Evolutionary conservation across 495 filamentous ascomycete genomes (phyloP).

Genomic region (Podospora sp.): DNA sequence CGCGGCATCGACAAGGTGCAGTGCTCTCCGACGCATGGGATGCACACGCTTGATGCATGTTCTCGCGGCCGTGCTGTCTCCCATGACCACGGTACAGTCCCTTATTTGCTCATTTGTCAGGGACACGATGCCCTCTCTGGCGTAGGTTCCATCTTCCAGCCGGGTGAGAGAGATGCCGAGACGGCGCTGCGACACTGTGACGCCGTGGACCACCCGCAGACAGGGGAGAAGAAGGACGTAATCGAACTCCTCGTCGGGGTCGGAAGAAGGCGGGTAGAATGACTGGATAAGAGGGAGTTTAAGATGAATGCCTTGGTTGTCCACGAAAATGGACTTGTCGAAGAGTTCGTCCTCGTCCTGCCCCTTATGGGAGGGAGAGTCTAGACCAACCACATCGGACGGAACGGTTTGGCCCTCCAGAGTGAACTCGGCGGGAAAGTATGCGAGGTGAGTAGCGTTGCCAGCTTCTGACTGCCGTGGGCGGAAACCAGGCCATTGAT

Average conservation of each 20-base stretch:
- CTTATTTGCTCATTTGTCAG: neutral
- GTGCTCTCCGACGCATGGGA: neutral
- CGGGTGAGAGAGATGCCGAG: too few species aligned
- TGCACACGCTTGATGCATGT: neutral
- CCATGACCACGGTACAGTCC: neutral
- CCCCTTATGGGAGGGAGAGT: neutral
- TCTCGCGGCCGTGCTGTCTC: neutral
- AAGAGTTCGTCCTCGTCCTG: neutral
- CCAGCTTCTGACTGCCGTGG: neutral
- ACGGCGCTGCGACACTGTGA: too few species aligned
- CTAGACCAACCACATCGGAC: neutral
- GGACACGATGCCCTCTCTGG: neutral
- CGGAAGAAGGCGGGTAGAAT: too few species aligned
- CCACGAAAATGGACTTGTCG: neutral
- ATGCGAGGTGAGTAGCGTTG: neutral
- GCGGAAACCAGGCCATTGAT: neutral
- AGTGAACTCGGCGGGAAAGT: neutral
- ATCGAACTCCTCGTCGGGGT: neutral
- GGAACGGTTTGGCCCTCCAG: neutral
- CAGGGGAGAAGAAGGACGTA: neutral
- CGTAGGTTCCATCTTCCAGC: too few species aligned
- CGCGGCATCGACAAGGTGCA: neutral
- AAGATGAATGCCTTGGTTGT: constrained; percentile 2
- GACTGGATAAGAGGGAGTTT: neutral
- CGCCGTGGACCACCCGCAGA: neutral